phyloP scores from a whole-genome alignment of 257 asterid species.

The Ligustrum vulgare region DNA sequence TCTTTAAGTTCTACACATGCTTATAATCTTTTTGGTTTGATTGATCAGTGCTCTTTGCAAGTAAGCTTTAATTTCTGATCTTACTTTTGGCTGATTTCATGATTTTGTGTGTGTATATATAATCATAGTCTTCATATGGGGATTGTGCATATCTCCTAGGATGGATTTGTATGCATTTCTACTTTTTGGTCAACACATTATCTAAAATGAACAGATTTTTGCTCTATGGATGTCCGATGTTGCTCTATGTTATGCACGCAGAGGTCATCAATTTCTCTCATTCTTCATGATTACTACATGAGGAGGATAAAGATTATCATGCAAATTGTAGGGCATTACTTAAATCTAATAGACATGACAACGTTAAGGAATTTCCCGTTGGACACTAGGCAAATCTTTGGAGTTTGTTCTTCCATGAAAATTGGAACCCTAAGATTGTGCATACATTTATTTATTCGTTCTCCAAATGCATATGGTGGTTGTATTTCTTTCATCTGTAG shows the following conservation, averaged over 20 bases:
- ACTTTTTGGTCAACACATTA: too few species aligned
- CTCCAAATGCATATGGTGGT: neutral
- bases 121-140: conserved; percentile 15
- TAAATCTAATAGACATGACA: neutral
- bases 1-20: conserved; percentile 11
- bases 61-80: neutral
- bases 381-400: neutral
- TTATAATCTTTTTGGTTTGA: conserved; percentile 1
- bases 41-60: conserved; percentile 3
- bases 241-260: neutral
- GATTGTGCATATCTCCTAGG: conserved; percentile 8
- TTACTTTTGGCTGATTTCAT: neutral
- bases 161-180: neutral
- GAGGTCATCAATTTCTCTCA: too few species aligned
- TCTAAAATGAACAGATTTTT: too few species aligned
- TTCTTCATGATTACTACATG: too few species aligned
- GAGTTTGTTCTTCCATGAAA: neutral
- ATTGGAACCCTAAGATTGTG: neutral
- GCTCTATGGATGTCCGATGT: neutral
- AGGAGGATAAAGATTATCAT: too few species aligned
- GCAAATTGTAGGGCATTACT: too few species aligned
- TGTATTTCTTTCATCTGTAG: neutral
- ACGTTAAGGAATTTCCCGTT: neutral
- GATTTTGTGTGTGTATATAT: neutral
- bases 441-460: neutral